A percentile compares a stretch with the other conserved stretches of the same genome.
Conservation (phyloP, 495 filamentous ascomycete species). For the Aspergillus taichungensis region DNA sequence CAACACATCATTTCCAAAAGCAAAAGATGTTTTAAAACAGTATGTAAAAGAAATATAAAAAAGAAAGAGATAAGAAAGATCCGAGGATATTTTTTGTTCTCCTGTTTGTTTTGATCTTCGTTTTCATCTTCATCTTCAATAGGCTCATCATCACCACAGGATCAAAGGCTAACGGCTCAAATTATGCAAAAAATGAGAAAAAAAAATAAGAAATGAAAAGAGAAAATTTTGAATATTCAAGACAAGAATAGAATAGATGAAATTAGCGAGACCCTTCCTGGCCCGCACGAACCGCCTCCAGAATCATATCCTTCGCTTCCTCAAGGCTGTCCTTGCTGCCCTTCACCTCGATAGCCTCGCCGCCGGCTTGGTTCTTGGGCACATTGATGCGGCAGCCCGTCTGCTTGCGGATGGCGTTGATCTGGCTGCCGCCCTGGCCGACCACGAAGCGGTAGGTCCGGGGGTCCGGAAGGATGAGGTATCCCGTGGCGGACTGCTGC, state of each 20-base stretch:
- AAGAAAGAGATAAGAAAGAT: neutral
- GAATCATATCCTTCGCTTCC: constrained; percentile 78
- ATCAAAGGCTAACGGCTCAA: neutral
- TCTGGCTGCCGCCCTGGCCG: constrained; percentile 78
- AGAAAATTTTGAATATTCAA: neutral
- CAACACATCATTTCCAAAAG: too few species aligned
- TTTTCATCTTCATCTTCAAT: too few species aligned
- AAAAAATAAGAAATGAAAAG: neutral
- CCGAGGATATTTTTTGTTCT: too few species aligned
- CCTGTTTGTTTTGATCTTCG: too few species aligned
- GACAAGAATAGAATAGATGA: too few species aligned
- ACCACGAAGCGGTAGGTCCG: constrained; percentile 84
- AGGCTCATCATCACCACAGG: neutral
- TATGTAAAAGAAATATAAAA: neutral
- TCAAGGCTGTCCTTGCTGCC: constrained; percentile 74
- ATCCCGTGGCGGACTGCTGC: constrained; percentile 67
- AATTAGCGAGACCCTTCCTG: constrained; percentile 12
- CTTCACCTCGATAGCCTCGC: constrained; percentile 80
- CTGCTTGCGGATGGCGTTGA: constrained; percentile 85
- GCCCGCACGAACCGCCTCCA: constrained; percentile 60
- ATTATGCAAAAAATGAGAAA: neutral
- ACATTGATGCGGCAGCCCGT: constrained; percentile 90
- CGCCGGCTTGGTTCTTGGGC: constrained; percentile 65
- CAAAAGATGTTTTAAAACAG: neutral
- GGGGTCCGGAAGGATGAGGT: constrained; percentile 83